Evolutionary conservation across 805 yeast genomes (phyloP).

Genomic region (Saccharomycopsis amapae): DNA sequence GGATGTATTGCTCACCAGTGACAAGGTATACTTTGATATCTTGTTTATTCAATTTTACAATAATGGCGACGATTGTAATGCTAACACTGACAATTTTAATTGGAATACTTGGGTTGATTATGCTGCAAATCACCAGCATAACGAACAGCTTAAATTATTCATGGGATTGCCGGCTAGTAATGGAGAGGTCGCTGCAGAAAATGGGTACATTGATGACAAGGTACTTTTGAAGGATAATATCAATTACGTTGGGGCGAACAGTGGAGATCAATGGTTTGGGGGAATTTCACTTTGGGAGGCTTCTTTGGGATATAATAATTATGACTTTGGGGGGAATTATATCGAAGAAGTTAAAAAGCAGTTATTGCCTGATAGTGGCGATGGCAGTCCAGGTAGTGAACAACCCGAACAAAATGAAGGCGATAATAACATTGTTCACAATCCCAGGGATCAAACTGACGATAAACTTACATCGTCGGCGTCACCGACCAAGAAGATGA

Average conservation of each 20-base stretch:
- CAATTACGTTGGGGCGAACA: neutral
- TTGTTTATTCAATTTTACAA: constrained; percentile 72
- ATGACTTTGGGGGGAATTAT: no score
- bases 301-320: constrained; percentile 8
- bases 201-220: constrained; percentile 9
- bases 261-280: constrained; percentile 3
- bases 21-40: constrained; percentile 56
- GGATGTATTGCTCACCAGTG: constrained; percentile 41
- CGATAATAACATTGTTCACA: no score
- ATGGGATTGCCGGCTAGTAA: constrained; percentile 66
- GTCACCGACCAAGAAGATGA: no score
- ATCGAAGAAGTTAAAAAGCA: neutral
- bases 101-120: constrained; percentile 64
- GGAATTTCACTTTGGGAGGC: constrained; percentile 21
- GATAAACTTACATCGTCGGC: no score
- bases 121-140: constrained; percentile 54
- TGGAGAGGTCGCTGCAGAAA: constrained; percentile 11
- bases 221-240: neutral
- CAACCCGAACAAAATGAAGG: no score
- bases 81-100: constrained; percentile 39
- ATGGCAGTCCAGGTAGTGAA: no score
- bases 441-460: no score
- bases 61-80: constrained; percentile 56
- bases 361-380: no score
- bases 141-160: constrained; percentile 57